Percentiles rank a stretch among this genome's conserved stretches.
phyloP scores from a whole-genome alignment of 108 stramenopile genomes.

The Skeletonema grethae region DNA sequence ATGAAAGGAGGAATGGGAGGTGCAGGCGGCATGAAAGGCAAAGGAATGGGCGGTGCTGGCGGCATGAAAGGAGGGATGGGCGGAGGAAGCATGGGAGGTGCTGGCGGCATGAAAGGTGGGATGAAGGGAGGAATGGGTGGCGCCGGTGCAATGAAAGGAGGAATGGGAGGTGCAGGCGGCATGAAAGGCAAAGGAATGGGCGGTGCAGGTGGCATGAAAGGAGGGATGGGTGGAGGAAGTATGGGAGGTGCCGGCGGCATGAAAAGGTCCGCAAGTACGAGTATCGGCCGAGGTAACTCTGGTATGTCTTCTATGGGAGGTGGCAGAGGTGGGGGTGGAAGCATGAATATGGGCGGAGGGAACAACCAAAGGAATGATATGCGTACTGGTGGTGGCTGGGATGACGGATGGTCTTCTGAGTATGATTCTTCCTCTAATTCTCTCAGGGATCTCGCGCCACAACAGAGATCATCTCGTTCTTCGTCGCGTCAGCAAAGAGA shows the following conservation, averaged over 20 bases:
- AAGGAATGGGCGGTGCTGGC: background rate
- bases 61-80: background rate
- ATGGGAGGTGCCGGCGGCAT: background rate
- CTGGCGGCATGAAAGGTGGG: background rate
- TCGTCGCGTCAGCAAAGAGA: background rate
- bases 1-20: background rate
- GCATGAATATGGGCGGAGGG: background rate
- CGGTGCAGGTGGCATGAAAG: background rate
- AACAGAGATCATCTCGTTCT: background rate
- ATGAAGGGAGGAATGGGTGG: background rate
- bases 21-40: background rate
- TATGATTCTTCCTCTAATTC: background rate
- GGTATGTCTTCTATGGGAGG: too few relatives aligned
- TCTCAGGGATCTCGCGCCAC: background rate
- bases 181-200: conserved; percentile 1
- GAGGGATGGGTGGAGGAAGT: background rate
- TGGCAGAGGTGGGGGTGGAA: too few relatives aligned
- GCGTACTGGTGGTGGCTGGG: background rate
- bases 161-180: background rate
- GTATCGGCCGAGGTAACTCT: too few relatives aligned
- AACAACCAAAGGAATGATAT: background rate
- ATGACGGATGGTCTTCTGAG: background rate
- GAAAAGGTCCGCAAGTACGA: background rate
- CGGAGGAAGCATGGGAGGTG: background rate
- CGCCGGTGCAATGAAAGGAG: background rate